Evolutionary conservation across 257 asterid genomes (phyloP).

Genomic region (Avicennia marina): DNA sequence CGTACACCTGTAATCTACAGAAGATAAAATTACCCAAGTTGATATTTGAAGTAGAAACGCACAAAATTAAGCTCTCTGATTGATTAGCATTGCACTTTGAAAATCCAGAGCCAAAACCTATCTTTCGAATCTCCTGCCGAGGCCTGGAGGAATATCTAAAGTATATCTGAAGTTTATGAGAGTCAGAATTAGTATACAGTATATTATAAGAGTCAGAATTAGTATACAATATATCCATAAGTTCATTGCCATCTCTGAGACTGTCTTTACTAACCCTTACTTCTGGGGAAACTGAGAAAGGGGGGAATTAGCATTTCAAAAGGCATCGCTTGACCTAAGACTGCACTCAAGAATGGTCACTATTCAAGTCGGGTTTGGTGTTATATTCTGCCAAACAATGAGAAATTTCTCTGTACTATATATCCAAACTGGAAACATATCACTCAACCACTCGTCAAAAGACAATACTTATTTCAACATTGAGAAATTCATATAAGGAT

Average conservation of each 20-base stretch:
- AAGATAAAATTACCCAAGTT: slow-evolving; percentile 22
- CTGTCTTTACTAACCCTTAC: not conserved
- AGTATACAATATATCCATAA: not conserved
- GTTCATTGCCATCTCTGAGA: not conserved
- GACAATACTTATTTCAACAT: slow-evolving; percentile 3
- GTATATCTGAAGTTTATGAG: not conserved
- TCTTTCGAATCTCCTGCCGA: slow-evolving; percentile 13
- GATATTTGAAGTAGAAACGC: not conserved
- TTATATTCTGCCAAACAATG: slow-evolving; percentile 6
- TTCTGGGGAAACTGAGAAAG: no score
- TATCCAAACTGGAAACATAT: not conserved
- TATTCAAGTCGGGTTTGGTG: not conserved
- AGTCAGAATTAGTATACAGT: no score
- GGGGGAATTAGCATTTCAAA: no score
- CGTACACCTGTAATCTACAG: slow-evolving; percentile 74
- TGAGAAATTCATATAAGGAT: slow-evolving; percentile 5
- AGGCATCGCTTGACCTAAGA: no score
- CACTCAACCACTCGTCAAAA: not conserved
- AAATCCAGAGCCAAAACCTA: not conserved
- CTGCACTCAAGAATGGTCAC: not conserved
- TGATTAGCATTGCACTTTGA: slow-evolving; percentile 1
- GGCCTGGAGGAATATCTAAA: not conserved
- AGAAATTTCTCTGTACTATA: not conserved
- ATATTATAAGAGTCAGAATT: no score
- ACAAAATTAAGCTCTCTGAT: not conserved